Base-by-base conservation (phyloP, 1,284 basidiomycete genomes). In the Sporisorium scitamineum region DNA sequence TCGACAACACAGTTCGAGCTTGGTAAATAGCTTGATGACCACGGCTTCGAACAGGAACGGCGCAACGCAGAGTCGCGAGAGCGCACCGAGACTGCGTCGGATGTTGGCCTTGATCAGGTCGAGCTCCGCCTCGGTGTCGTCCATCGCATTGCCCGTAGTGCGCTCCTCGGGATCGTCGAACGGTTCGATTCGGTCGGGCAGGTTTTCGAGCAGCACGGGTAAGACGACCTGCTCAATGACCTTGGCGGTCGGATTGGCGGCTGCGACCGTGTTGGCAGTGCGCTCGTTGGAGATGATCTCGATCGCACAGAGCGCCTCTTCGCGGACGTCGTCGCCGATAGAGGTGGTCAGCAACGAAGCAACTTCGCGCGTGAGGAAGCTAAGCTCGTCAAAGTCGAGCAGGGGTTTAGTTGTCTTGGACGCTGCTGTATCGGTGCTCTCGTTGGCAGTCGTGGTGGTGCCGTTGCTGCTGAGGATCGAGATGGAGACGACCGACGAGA, bases 41-140 rank as follows among this genome's bases (percentile, higher is more conserved):
- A 98, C 89, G 7, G 89, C 91, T 83, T 94, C 93, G 85, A 97
- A 98, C 27, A 98, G 88, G 24, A 90, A 88, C 0, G 92, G 88
- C 50, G 92, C 90, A 3, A 90, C 85, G 83, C 94, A 96, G 14
- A 99, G 89, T 13, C 88, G 89, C 42, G 90, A 89, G 27, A 99
- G 89, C 4, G 92, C 90, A 2, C 89, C 87, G 32, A 99, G 89
- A 16, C 90, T 90, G 20, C 89, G 89, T 87, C 93, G 51, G 48
- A 81, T 76, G 34, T 70, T 65, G 57, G 61, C 59, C 48, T 68
- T 65, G 65, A 70, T 54, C 45, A 64, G 45, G 37, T 66, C 70
- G 4, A 76, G 54, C 24, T 75, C 57, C 5, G 64, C 61, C 41
- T 66, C 70, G 13, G 70, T 63, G 16, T 75, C 78, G 39, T 65